Base-by-base conservation (phyloP, 805 yeast species). In the Yamadazyma kitorensis region DNA sequence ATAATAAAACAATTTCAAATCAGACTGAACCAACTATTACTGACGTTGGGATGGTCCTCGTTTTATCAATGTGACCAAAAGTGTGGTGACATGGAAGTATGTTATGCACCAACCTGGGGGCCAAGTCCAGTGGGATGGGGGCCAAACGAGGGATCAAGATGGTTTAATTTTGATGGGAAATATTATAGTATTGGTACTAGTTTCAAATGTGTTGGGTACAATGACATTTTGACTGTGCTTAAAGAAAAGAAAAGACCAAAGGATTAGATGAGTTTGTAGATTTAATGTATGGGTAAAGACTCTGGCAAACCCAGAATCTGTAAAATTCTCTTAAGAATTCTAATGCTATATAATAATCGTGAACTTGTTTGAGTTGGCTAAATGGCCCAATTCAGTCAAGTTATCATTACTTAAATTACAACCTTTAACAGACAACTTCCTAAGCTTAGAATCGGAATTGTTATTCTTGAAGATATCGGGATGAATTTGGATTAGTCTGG, bases 51-150 rank as follows among this genome's bases (percentile, higher is more conserved):
- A 6, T 77, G 78, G 78, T 37, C 72, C 5, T 45, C 60, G 0
- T 63, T 61, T 38, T 69, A 66, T 36, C 42, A 57, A 27, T 76
- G 82, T 49, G 44, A 61, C 0, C 33, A 47, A 2, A 51, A 46
- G 4, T 77, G 83, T 51, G 57, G 44, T 0, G 52, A 57, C 54
- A 68, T 73, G 43, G 78, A 74, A 42, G 47, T 74, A 3, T 78
- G 83, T 43, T 76, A 64, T 36, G 66, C 75, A 11, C 82, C 82
- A 2, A 70, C 80, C 0, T 76, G 82, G 82, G 60, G 83, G 70
- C 82, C 82, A 3, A 57, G 71, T 0, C 80, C 80, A 4, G 27
- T 74, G 16, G 72, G 74, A 1, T 66, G 74, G 70, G 60, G 61
- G 4, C 27, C 34, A 2, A 16, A 18, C 17, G 34, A 31, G 6